Evolutionary conservation across 2,329 filamentous ascomycete species (phyloP), one percentile per base, ranked within the genome.

Genomic region (Pseudogymnoascus sp.): DNA sequence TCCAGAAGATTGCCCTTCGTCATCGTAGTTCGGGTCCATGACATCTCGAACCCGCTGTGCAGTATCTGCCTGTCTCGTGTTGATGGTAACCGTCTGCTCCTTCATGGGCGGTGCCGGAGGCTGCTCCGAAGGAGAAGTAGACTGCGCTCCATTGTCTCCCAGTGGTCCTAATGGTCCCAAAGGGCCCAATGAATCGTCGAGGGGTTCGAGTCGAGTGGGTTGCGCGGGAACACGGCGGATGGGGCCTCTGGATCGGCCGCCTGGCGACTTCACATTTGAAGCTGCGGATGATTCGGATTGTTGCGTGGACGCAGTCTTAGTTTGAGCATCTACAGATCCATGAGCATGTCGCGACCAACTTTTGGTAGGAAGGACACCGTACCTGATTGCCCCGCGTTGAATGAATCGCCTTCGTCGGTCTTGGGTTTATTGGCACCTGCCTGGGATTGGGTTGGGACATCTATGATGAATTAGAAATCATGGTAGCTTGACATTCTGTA

Each of bases 181-280:
- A 21, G 90, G 90, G 1, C 90, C 90, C 50, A 92, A 82, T 61
- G 88, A 87, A 65, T 86, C 83, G 71, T 87, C 84, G 67, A 90
- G 87, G 64, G 87, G 87, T 75, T 93, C 86, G 64, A 93, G 86
- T 60, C 85, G 87, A 54, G 89, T 92, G 31, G 88, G 84, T 72
- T 92, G 88, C 63, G 87, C 86, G 67, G 87, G 86, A 70, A 91
- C 78, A 64, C 85, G 83, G 66, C 85, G 84, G 62, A 67, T 61
- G 37, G 72, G 72, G 13, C 69, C 70, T 64, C 74, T 68, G 60
- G 68, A 62, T 62, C 71, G 65, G 59, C 67, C 66, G 58, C 63
- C 62, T n/a, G 69, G 65, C 17, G 70, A 70, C 65, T 71, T 72
- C 35, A 65, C 61, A 35, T 67, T 59, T 63, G 68, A 67, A 35